phyloP scores from a whole-genome alignment of 2,329 filamentous ascomycete genomes.

The Diaporthe amygdali region DNA sequence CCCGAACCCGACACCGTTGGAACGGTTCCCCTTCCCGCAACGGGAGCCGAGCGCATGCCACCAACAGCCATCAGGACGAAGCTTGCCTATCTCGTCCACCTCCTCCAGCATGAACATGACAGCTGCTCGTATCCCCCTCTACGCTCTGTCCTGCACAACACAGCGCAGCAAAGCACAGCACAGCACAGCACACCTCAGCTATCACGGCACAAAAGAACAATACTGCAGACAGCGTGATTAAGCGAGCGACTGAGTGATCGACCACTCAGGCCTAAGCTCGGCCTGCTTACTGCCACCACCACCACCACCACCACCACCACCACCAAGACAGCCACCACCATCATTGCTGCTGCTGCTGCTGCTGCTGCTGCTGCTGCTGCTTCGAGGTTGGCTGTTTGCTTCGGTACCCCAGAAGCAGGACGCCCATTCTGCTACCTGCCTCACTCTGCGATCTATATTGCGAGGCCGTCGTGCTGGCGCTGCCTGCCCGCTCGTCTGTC shows the following conservation, averaged over 20 bases:
- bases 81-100: neutral
- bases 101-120: constrained; percentile 1
- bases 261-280: constrained; percentile 1
- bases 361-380: neutral
- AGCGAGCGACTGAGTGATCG: neutral
- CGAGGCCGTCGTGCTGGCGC: neutral
- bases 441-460: constrained; percentile 2
- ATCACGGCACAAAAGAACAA: too few relatives aligned
- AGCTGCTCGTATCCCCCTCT: neutral
- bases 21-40: constrained; percentile 7
- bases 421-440: neutral
- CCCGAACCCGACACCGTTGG: constrained; percentile 6
- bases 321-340: neutral
- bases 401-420: constrained; percentile 10
- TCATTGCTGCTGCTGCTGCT: neutral
- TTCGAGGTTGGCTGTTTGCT: constrained; percentile 1
- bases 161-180: neutral
- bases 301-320: neutral
- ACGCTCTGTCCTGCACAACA: too few relatives aligned
- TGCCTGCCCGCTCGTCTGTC: neutral
- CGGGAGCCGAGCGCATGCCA: neutral
- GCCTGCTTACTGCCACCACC: constrained; percentile 9
- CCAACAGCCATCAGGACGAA: neutral
- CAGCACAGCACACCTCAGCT: too few relatives aligned
- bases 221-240: neutral